phyloP scores from a whole-genome alignment of 1,284 basidiomycete species.

The Gymnopus androsaceus region DNA sequence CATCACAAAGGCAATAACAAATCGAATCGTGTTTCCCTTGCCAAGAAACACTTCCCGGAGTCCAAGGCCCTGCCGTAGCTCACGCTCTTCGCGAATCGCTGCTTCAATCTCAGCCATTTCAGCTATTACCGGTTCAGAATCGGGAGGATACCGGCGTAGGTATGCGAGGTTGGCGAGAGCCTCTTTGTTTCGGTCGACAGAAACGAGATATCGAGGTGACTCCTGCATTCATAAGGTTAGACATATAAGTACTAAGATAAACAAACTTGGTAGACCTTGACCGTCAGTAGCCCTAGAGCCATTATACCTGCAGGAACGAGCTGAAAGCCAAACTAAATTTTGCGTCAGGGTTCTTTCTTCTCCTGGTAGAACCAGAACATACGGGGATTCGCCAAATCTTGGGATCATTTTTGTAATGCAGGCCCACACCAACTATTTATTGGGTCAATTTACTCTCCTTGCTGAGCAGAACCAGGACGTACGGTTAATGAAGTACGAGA shows the following conservation, averaged over 20 bases:
- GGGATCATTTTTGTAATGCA: slow-evolving; percentile 50
- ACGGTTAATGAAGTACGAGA: slow-evolving; percentile 80
- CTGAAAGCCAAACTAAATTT: slow-evolving; percentile 78
- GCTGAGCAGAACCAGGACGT: slow-evolving; percentile 22
- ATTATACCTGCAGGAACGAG: slow-evolving; percentile 80
- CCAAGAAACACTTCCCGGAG: slow-evolving; percentile 58
- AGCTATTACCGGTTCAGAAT: slow-evolving; percentile 43
- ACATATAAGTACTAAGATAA: slow-evolving; percentile 58
- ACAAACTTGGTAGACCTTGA: slow-evolving; percentile 39
- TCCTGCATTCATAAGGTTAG: slow-evolving; percentile 63
- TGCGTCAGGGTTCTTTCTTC: too few species aligned
- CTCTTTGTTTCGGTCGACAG: slow-evolving; percentile 40
- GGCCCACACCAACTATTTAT: slow-evolving; percentile 56
- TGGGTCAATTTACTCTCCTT: neutral
- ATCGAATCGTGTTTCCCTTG: slow-evolving; percentile 63
- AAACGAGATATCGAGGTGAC: slow-evolving; percentile 57
- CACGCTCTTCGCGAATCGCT: slow-evolving; percentile 53
- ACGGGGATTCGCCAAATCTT: slow-evolving; percentile 72
- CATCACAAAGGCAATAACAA: slow-evolving; percentile 62
- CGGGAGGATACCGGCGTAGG: slow-evolving; percentile 46
- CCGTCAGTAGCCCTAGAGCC: slow-evolving; percentile 69
- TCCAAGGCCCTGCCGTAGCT: slow-evolving; percentile 49
- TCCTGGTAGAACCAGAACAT: too few species aligned
- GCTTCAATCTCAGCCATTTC: slow-evolving; percentile 62
- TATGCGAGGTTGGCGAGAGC: slow-evolving; percentile 43